Percentiles rank a stretch among this genome's conserved stretches.
Conservation (phyloP, 805 yeast species). For the Sugiyamaella americana region DNA sequence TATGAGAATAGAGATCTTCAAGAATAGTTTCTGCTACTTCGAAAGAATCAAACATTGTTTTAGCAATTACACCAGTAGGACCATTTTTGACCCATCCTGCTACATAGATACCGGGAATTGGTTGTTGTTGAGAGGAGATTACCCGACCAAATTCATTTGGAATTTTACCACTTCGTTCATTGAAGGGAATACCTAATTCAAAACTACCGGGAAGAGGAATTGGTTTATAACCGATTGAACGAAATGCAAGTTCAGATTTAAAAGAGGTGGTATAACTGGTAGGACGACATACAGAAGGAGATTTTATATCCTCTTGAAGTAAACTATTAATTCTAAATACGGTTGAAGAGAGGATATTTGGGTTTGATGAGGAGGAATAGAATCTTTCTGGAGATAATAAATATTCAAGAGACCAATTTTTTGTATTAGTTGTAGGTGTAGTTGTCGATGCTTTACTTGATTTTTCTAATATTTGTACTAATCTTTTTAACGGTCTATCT, state of each 20-base stretch:
- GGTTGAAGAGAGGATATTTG: slow-evolving; percentile 39
- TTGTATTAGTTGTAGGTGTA: slow-evolving; percentile 50
- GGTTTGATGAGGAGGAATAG: slow-evolving; percentile 32
- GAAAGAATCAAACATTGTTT: slow-evolving; percentile 81
- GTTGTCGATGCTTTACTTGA: slow-evolving; percentile 60
- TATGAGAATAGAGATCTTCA: slow-evolving; percentile 43
- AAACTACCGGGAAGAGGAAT: slow-evolving; percentile 53
- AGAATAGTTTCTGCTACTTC: slow-evolving; percentile 62
- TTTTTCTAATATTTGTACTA: slow-evolving; percentile 56
- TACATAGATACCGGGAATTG: slow-evolving; percentile 52
- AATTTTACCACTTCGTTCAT: slow-evolving; percentile 39
- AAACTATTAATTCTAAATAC: slow-evolving; percentile 46
- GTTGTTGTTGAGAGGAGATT: slow-evolving; percentile 18
- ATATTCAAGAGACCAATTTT: slow-evolving; percentile 65
- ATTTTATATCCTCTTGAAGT: slow-evolving; percentile 34
- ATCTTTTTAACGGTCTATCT: slow-evolving; percentile 56
- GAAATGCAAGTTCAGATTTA: slow-evolving; percentile 60
- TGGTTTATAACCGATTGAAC: slow-evolving; percentile 81
- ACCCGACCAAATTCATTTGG: slow-evolving; percentile 44
- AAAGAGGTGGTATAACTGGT: slow-evolving; percentile 32
- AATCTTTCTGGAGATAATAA: slow-evolving; percentile 58
- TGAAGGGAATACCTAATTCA: slow-evolving; percentile 45
- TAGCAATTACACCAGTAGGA: slow-evolving; percentile 83
- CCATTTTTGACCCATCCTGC: slow-evolving; percentile 91
- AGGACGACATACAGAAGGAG: slow-evolving; percentile 33